Evolutionary conservation across 2,329 filamentous ascomycete genomes (phyloP).

Genomic region (Orbilia oligospora): DNA sequence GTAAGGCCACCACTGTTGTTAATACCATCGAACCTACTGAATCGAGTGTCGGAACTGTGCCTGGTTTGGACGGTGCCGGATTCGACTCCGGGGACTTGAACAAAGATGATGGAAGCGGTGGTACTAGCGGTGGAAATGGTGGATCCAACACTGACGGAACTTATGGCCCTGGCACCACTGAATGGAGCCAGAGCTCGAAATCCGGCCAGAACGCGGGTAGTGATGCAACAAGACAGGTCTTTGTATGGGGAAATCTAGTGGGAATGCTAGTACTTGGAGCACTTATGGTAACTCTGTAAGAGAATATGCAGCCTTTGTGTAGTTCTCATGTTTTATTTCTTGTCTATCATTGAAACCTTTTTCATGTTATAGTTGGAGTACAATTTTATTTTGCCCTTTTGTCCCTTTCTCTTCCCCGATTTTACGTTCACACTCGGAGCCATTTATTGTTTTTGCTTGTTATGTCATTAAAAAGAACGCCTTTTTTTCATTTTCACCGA

Average conservation of each 20-base stretch:
- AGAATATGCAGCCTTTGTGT: neutral
- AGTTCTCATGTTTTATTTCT: conserved; percentile 28
- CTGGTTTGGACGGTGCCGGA: conserved; percentile 72
- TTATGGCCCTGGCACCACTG: conserved; percentile 29
- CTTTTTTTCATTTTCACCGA: conserved; percentile 9
- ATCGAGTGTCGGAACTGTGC: conserved; percentile 70
- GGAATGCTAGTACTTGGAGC: conserved; percentile 49
- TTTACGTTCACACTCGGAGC: neutral
- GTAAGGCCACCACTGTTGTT: conserved; percentile 64
- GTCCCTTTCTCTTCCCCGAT: neutral
- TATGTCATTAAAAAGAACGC: conserved; percentile 42
- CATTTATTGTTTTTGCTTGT: neutral
- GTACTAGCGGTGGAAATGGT: conserved; percentile 65
- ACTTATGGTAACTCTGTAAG: conserved; percentile 38
- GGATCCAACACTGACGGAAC: conserved; percentile 64
- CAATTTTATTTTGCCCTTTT: conserved; percentile 27
- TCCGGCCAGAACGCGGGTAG: neutral
- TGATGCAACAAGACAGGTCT: conserved; percentile 16
- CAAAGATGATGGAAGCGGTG: conserved; percentile 61
- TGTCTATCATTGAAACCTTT: conserved; percentile 32
- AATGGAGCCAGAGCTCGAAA: conserved; percentile 48
- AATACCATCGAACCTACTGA: conserved; percentile 64
- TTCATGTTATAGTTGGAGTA: conserved; percentile 37
- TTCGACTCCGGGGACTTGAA: conserved; percentile 66
- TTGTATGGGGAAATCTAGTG: conserved; percentile 43